A percentile compares a stretch with the other conserved stretches of the same genome.
Conservation (phyloP, 2,329 filamentous ascomycete species). For the Dryadomyces quercivorus region DNA sequence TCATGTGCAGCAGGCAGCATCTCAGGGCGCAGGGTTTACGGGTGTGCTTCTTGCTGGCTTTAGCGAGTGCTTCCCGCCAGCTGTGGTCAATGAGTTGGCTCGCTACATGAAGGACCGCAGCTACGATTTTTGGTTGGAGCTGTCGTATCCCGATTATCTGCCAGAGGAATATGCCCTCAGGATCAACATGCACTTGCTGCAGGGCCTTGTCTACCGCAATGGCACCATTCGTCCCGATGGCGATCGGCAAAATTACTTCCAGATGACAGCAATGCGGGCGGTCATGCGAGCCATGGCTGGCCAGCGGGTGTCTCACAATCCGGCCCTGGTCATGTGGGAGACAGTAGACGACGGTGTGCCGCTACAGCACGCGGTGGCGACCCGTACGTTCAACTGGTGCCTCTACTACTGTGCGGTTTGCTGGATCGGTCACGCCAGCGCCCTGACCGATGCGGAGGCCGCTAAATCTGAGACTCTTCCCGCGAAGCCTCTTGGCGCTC, state of each 20-base stretch:
- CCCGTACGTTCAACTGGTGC: conserved; percentile 16
- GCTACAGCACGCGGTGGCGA: conserved; percentile 14
- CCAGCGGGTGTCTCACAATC: conserved; percentile 14
- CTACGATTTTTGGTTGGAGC: conserved; percentile 16
- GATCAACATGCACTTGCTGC: conserved; percentile 10
- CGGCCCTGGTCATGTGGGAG: conserved; percentile 17
- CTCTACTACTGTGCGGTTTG: conserved; percentile 16
- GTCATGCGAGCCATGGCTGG: conserved; percentile 17
- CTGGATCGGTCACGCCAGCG: conserved; percentile 15
- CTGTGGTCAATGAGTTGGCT: conserved; percentile 11
- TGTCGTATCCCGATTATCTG: conserved; percentile 14
- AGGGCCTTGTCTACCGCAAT: conserved; percentile 10
- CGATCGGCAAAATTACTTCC: conserved; percentile 10
- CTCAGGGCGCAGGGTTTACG: neutral
- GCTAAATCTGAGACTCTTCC: conserved; percentile 3
- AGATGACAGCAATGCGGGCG: conserved; percentile 15
- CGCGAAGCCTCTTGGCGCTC: conserved; percentile 16
- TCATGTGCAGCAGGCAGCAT: neutral
- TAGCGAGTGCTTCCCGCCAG: conserved; percentile 4
- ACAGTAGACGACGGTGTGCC: conserved; percentile 14
- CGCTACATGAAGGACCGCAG: conserved; percentile 11
- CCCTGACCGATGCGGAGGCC: conserved; percentile 11
- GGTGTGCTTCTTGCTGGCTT: conserved; percentile 5
- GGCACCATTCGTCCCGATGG: conserved; percentile 8
- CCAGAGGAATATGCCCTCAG: conserved; percentile 7